phyloP scores from a whole-genome alignment of 2,329 filamentous ascomycete genomes.

The Leptographium radiaticola region DNA sequence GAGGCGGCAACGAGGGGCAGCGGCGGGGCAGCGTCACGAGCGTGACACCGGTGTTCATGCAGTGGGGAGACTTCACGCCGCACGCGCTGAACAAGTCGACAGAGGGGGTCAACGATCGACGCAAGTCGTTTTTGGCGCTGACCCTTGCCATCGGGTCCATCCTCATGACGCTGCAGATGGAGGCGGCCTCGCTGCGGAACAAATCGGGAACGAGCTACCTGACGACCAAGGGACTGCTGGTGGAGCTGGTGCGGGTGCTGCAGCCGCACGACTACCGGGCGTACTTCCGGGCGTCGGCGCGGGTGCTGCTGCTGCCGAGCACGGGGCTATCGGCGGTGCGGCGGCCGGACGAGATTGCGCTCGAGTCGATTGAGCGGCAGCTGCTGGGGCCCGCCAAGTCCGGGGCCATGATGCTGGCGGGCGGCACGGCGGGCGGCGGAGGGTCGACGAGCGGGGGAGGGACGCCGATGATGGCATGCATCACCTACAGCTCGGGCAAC shows the following conservation, averaged over 20 bases:
- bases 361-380: constrained; percentile 11
- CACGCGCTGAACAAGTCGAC: constrained; percentile 9
- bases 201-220: not conserved
- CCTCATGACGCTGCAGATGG: constrained; percentile 4
- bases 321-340: not conserved
- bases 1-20: not conserved
- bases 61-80: constrained; percentile 7
- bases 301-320: constrained; percentile 10
- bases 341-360: constrained; percentile 7
- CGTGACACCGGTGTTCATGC: constrained; percentile 5
- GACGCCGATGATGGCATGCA: constrained; percentile 9
- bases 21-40: not conserved
- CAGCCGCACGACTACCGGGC: constrained; percentile 13
- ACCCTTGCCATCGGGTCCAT: constrained; percentile 7
- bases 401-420: not conserved
- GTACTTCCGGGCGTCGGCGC: constrained; percentile 11
- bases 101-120: constrained; percentile 9
- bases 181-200: not conserved
- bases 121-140: constrained; percentile 9
- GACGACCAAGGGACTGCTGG: constrained; percentile 8
- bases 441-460: not conserved
- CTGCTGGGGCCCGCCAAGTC: constrained; percentile 12
- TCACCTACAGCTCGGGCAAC: constrained; percentile 8
- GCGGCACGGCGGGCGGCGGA: not conserved
- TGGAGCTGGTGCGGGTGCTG: constrained; percentile 10